A percentile compares a stretch with the other conserved stretches of the same genome.
Evolutionary conservation across 768 basidiomycete species (phyloP).

Genomic region (Kwoniella heveanensis): DNA sequence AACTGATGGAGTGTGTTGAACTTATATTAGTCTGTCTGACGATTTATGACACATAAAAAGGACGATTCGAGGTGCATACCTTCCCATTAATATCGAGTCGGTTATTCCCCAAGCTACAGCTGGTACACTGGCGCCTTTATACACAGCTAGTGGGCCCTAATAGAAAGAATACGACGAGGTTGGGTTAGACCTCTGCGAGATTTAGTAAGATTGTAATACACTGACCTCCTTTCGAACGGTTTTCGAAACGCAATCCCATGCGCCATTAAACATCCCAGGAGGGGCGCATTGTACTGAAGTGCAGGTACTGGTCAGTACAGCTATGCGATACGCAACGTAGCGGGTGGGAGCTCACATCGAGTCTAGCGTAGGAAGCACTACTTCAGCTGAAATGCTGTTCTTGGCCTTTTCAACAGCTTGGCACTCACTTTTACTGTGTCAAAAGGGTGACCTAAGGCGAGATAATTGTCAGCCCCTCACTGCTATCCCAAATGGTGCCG

Average conservation of each 20-base stretch:
- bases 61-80: slow-evolving; percentile 35
- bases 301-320: not conserved
- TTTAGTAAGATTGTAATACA: no score
- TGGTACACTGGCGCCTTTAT: slow-evolving; percentile 51
- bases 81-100: slow-evolving; percentile 55
- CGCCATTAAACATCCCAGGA: slow-evolving; percentile 39
- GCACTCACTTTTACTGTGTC: slow-evolving; percentile 47
- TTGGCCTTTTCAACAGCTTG: no score
- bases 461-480: not conserved
- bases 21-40: no score
- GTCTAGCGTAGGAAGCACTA: slow-evolving; percentile 25
- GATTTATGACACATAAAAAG: no score
- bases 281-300: slow-evolving; percentile 45
- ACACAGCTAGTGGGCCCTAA: slow-evolving; percentile 48
- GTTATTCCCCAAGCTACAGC: slow-evolving; percentile 56
- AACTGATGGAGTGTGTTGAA: slow-evolving; percentile 20
- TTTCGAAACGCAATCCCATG: slow-evolving; percentile 40
- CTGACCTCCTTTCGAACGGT: slow-evolving; percentile 45
- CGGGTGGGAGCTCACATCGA: slow-evolving; percentile 29
- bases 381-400: no score
- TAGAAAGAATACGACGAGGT: not conserved
- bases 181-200: no score
- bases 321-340: no score
- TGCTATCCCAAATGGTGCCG: not conserved
- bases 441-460: slow-evolving; percentile 47